These are phyloP conservation scores for Tillandsia fasciculata DNA, from an alignment of 176 grass and related monocot genomes.

Conservation along the genomic window DNA sequence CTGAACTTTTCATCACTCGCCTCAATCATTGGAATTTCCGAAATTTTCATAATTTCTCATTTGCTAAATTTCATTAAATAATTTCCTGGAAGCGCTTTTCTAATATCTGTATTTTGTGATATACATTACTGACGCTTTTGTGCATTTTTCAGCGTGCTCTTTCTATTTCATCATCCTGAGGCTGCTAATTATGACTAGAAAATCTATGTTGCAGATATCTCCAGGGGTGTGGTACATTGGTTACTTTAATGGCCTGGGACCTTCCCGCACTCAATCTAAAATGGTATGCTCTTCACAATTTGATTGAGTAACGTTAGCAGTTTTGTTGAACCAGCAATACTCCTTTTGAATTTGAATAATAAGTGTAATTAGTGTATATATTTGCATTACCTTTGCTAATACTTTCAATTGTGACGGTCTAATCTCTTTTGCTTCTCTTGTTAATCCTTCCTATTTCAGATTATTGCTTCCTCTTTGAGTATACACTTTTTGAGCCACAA, in stretches of 20 bases:
- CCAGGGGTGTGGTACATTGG: constrained; percentile 84
- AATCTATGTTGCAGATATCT: constrained; percentile 45
- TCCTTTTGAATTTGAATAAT: neutral
- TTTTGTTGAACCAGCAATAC: neutral
- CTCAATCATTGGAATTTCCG: no score
- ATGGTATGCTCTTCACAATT: constrained; percentile 44
- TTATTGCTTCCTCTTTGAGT: neutral
- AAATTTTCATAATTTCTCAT: no score
- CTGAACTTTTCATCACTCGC: no score
- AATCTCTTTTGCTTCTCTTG: neutral
- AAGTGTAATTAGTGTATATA: neutral
- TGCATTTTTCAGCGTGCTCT: neutral
- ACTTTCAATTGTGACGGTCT: neutral
- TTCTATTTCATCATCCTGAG: neutral
- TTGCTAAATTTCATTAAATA: no score
- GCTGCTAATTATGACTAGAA: neutral
- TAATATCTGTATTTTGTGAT: no score
- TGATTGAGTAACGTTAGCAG: neutral
- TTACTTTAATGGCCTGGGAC: constrained; percentile 87
- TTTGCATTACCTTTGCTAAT: neutral
- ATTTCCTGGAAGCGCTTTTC: no score
- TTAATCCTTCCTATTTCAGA: neutral
- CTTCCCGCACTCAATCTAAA: constrained; percentile 93
- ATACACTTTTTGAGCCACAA: constrained; percentile 26
- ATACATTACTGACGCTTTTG: neutral